Percentiles rank a stretch among this genome's conserved stretches.
phyloP scores from a whole-genome alignment of 2,329 filamentous ascomycete species.

The Neonectria neomacrospora region DNA sequence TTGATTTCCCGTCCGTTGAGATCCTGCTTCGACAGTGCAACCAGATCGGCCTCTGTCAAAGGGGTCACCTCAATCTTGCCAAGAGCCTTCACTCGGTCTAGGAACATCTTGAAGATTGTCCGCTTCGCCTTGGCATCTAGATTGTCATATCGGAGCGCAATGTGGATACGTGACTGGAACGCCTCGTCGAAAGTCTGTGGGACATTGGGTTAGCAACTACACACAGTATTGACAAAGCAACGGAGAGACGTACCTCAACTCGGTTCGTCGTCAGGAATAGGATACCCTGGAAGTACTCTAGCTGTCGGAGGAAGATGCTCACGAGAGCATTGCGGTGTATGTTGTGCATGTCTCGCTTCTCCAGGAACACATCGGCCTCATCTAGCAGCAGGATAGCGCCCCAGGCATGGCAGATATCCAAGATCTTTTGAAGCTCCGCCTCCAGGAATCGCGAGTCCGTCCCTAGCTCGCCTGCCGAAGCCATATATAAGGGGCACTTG shows the following conservation, averaged over 20 bases:
- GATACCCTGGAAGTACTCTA: conserved; percentile 94
- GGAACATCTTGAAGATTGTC: conserved; percentile 85
- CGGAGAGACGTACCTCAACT: conserved; percentile 65
- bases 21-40: conserved; percentile 72
- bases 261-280: conserved; percentile 91
- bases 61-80: conserved; percentile 69
- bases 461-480: conserved; percentile 83
- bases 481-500: conserved; percentile 84
- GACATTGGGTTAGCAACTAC: conserved; percentile 13
- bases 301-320: conserved; percentile 84
- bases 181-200: conserved; percentile 84
- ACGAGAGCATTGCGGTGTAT: conserved; percentile 88
- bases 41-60: conserved; percentile 75
- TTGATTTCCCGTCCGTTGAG: conserved; percentile 80
- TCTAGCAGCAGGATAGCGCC: conserved; percentile 86
- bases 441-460: conserved; percentile 81
- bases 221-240: neutral
- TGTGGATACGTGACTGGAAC: conserved; percentile 88
- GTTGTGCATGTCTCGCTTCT: conserved; percentile 84
- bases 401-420: conserved; percentile 89
- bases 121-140: conserved; percentile 78
- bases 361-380: conserved; percentile 86
- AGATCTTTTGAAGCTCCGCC: conserved; percentile 80
- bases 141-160: conserved; percentile 83
- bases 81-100: conserved; percentile 75